Evolutionary conservation across 2,329 filamentous ascomycete species (phyloP), one percentile per base, ranked within the genome.

Genomic region (Calonectria fujianensis): DNA sequence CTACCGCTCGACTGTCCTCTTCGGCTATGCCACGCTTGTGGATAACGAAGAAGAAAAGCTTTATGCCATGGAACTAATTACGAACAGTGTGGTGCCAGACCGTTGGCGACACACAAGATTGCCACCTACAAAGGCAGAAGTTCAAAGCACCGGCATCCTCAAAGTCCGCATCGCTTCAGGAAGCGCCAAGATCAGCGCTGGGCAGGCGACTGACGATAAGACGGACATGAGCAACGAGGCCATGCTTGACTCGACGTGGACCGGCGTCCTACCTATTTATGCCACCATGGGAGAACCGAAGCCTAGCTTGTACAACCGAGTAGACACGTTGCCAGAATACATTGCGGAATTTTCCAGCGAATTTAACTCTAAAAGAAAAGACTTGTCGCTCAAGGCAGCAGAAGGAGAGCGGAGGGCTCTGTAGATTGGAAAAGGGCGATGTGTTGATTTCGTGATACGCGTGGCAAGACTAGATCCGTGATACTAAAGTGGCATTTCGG

Each of bases 41-140:
- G 90, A 91, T 1, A 90, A 93, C 74, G 84, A 85, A 0, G 90
- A 89, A 6, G 95, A 98, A 85, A 95, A 95, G 82, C 82, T 94
- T 1, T 97, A 91, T 86, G 95, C 95, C 4, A 94, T 98, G 92
- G 86, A 93, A 78, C 87, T 94, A 69, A 94, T 98, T 82, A 97
- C 95, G 2, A 90, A 98, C 82, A 89, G 90, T 39, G 91, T 96
- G 16, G 89, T 96, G 2, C 88, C 92, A 0, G 87, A 89, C 7
- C 91, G 95, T 2, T 98, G 94, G 92, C 87, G 88, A 11, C 88
- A 94, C 81, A 91, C 91, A 8, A 91, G 95, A 5, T 86, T 92
- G 4, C 94, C 95, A 7, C 94, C 95, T 1, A 93, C 92, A 57
- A 88, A 88, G 52, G 91, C 93, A 2, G 95, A 98, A 87, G 90